Evolutionary conservation across 345 rosid genomes (phyloP).

Genomic region (Cardamine occulta): DNA sequence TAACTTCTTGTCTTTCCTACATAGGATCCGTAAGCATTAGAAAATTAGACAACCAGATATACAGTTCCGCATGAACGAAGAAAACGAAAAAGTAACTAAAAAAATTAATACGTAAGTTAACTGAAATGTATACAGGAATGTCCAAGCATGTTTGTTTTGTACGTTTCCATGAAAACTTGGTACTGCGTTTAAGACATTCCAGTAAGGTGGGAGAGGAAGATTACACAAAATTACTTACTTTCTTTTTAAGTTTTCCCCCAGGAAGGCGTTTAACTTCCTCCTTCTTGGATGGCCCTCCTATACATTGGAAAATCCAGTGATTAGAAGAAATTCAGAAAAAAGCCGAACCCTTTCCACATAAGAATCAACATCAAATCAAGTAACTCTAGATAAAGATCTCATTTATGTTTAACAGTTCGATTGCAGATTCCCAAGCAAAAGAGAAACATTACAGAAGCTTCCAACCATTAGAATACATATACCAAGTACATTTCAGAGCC

Average conservation of each 20-base stretch:
- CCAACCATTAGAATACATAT: neutral
- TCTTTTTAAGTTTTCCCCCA: constrained; percentile 92
- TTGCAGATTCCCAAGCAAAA: neutral
- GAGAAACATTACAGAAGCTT: neutral
- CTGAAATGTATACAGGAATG: neutral
- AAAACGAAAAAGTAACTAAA: neutral
- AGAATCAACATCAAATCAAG: constrained; percentile 6
- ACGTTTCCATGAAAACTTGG: constrained; percentile 7
- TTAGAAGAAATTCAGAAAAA: neutral
- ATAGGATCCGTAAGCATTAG: neutral
- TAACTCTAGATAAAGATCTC: neutral
- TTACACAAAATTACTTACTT: constrained; percentile 53
- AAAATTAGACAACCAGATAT: neutral
- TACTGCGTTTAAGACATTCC: neutral
- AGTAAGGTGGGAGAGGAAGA: neutral
- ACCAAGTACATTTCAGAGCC: neutral
- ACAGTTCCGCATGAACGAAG: neutral
- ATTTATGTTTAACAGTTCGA: neutral
- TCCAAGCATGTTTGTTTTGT: neutral
- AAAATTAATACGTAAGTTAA: neutral
- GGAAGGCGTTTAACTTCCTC: constrained; percentile 94
- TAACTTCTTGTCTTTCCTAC: constrained; percentile 88
- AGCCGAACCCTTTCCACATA: neutral
- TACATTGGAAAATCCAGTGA: neutral
- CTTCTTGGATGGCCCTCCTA: constrained; percentile 60